These are phyloP conservation scores for Oryza brachyantha DNA, from an alignment of 176 grass and related monocot species.

Conservation along the genomic window DNA sequence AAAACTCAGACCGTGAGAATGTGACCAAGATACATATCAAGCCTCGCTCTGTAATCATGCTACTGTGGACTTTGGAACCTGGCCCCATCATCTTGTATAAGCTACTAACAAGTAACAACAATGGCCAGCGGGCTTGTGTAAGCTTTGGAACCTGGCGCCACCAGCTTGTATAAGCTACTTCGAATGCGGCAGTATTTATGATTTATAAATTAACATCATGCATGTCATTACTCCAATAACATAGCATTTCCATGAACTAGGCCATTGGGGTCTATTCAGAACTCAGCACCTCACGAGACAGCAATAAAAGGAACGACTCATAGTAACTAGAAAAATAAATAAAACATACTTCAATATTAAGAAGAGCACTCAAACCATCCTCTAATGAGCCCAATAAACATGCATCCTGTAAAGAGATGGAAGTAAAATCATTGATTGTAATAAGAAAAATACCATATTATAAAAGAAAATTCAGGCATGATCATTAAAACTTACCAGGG, in stretches of 20 bases:
- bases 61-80: no score
- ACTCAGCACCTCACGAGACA: background rate
- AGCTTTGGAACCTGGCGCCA: background rate
- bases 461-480: background rate
- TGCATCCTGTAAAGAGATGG: slow-evolving; percentile 49
- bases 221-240: background rate
- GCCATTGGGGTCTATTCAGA: background rate
- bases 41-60: no score
- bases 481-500: slow-evolving; percentile 36
- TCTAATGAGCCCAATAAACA: slow-evolving; percentile 60
- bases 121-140: background rate
- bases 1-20: no score
- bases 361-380: slow-evolving; percentile 66
- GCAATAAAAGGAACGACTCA: slow-evolving; percentile 1
- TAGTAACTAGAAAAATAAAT: background rate
- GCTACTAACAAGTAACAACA: no score
- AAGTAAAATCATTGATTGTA: background rate
- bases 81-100: no score
- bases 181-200: background rate
- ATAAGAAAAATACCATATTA: slow-evolving; percentile 2
- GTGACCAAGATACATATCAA: no score
- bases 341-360: slow-evolving; percentile 69
- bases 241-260: background rate
- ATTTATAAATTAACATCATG: background rate
- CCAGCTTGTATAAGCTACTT: background rate